Conservation (phyloP, 345 rosid species). For the Corchorus capsularis region DNA sequence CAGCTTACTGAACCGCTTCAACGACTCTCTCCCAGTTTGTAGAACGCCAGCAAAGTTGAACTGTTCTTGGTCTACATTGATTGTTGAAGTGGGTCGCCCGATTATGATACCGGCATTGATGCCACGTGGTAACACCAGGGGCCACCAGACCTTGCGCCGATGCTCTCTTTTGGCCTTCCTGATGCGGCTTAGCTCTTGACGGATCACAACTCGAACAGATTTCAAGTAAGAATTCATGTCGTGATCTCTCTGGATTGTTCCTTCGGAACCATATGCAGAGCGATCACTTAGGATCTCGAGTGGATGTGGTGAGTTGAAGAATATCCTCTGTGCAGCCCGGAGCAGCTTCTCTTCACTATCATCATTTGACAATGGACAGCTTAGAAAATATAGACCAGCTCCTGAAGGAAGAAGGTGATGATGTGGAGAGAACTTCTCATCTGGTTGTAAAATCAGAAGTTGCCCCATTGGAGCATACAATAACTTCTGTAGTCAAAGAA, state of each 20-base stretch:
- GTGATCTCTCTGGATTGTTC: constrained; percentile 84
- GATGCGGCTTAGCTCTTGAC: constrained; percentile 64
- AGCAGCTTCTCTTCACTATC: constrained; percentile 61
- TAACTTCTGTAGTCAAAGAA: constrained; percentile 54
- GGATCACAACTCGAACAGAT: constrained; percentile 62
- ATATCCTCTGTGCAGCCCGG: constrained; percentile 62
- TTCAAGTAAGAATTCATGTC: constrained; percentile 85
- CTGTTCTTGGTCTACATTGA: constrained; percentile 33
- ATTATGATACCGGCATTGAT: constrained; percentile 28
- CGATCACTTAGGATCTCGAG: constrained; percentile 90
- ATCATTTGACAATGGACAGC: constrained; percentile 39
- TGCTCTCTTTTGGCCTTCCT: constrained; percentile 59
- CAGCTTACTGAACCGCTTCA: constrained; percentile 64
- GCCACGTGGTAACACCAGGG: constrained; percentile 32
- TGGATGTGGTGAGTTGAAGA: constrained; percentile 97
- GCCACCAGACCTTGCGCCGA: constrained; percentile 62
- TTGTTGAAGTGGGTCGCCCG: constrained; percentile 35
- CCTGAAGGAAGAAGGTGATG: constrained; percentile 94
- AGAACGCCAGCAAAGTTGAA: constrained; percentile 61
- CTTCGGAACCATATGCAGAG: constrained; percentile 81
- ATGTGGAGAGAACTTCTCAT: constrained; percentile 78
- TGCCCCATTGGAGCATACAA: constrained; percentile 93
- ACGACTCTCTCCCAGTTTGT: constrained; percentile 64
- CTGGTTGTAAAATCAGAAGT: constrained; percentile 91
- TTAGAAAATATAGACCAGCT: constrained; percentile 75